These are phyloP conservation scores for Lodderomyces jiufengensis DNA, from an alignment of 1,139 yeast species.

Conservation along the genomic window DNA sequence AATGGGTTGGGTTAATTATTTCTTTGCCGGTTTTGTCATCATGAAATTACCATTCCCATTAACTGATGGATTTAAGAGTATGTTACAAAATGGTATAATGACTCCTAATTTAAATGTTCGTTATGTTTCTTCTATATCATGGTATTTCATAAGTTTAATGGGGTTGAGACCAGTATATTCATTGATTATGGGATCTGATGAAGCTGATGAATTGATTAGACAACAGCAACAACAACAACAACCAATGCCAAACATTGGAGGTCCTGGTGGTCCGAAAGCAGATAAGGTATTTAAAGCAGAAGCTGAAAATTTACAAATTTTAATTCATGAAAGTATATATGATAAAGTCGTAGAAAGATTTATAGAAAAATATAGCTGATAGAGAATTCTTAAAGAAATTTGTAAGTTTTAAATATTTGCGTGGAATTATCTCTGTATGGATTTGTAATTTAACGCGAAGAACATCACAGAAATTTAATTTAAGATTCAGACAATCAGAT, in stretches of 20 bases:
- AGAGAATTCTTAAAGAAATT: no score
- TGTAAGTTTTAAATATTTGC: no score
- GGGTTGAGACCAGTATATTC: slow-evolving; percentile 83
- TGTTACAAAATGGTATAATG: slow-evolving; percentile 85
- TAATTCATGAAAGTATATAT: slow-evolving; percentile 50
- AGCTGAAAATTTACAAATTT: slow-evolving; percentile 73
- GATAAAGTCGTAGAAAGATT: slow-evolving; percentile 68
- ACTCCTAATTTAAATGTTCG: slow-evolving; percentile 85
- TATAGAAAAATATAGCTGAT: slow-evolving; percentile 22
- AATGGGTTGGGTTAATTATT: slow-evolving; percentile 95
- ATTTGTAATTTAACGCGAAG: no score
- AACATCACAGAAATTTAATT: no score
- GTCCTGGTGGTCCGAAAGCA: slow-evolving; percentile 58
- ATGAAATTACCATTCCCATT: slow-evolving; percentile 62
- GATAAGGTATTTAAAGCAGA: slow-evolving; percentile 63
- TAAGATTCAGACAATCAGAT: no score
- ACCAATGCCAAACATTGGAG: slow-evolving; percentile 38
- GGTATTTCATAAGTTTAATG: slow-evolving; percentile 89
- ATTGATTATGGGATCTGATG: slow-evolving; percentile 53
- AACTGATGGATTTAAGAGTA: slow-evolving; percentile 83
- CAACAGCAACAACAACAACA: slow-evolving; percentile 43
- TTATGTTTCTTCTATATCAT: slow-evolving; percentile 95
- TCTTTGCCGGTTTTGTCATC: slow-evolving; percentile 87
- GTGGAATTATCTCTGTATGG: no score
- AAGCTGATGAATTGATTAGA: slow-evolving; percentile 48